These are phyloP conservation scores for Mycena metata DNA, from an alignment of 768 basidiomycete species.

Conservation along the genomic window DNA sequence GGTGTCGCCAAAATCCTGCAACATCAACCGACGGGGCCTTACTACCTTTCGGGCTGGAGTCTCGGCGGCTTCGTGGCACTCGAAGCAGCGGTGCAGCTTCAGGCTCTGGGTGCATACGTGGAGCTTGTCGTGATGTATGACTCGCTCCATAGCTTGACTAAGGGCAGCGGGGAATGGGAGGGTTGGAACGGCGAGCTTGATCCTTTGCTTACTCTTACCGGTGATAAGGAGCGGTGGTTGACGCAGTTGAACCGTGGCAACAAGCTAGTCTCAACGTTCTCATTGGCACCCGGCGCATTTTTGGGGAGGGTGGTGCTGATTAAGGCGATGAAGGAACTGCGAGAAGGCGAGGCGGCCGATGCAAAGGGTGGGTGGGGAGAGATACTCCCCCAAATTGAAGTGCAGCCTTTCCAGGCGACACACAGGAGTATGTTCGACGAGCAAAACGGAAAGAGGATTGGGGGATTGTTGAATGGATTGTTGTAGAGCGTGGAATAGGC, in stretches of 20 bases:
- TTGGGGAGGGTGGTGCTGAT: conserved; percentile 9
- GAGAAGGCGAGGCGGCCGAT: conserved; percentile 13
- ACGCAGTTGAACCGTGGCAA: conserved; percentile 12
- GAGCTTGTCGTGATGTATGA: conserved; percentile 13
- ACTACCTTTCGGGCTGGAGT: conserved; percentile 12
- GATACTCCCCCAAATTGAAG: conserved; percentile 7
- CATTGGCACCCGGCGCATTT: conserved; percentile 5
- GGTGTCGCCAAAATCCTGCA: conserved; percentile 12
- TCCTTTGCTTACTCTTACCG: conserved; percentile 10
- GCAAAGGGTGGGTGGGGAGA: conserved; percentile 14
- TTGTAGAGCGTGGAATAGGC: too few species aligned
- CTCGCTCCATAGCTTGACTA: conserved; percentile 6
- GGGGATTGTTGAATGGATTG: conserved; percentile 3
- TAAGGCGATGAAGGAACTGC: conserved; percentile 9
- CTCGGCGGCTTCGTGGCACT: conserved; percentile 16
- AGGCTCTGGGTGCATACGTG: conserved; percentile 3
- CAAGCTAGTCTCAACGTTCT: conserved; percentile 4
- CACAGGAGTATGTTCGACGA: conserved; percentile 10
- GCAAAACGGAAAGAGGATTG: conserved; percentile 11
- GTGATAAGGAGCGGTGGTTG: conserved; percentile 12
- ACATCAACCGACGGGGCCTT: conserved; percentile 12
- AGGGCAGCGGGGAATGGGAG: conserved; percentile 8
- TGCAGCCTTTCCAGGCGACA: conserved; percentile 6
- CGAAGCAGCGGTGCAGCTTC: conserved; percentile 9
- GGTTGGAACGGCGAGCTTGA: conserved; percentile 12